Percentiles rank a stretch among this genome's conserved stretches.
Evolutionary conservation across 805 yeast genomes (phyloP).

Genomic region (Priceomyces fermenticarens): DNA sequence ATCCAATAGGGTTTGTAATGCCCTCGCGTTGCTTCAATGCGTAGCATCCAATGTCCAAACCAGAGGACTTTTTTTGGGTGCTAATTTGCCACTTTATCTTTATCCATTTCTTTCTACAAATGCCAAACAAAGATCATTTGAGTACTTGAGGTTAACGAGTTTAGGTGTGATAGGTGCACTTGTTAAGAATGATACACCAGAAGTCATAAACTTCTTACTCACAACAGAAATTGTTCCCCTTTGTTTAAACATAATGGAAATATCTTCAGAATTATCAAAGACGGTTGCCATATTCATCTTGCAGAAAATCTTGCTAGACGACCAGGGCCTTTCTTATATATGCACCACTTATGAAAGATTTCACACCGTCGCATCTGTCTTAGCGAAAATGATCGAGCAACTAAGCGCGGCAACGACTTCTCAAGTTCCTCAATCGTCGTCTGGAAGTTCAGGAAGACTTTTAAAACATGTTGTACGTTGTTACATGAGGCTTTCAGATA

Average conservation of each 20-base stretch:
- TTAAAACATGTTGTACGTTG: constrained; percentile 93
- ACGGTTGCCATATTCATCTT: constrained; percentile 96
- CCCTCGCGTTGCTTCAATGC: constrained; percentile 90
- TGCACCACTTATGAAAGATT: constrained; percentile 95
- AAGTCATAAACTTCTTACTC: constrained; percentile 84
- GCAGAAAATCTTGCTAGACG: constrained; percentile 89
- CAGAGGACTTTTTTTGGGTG: constrained; percentile 75
- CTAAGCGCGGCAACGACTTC: constrained; percentile 49
- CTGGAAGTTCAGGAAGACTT: constrained; percentile 67
- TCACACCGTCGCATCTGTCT: constrained; percentile 87
- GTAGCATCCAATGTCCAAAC: constrained; percentile 95
- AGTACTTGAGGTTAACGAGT: constrained; percentile 86
- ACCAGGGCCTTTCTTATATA: constrained; percentile 84
- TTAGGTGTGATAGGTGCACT: constrained; percentile 96
- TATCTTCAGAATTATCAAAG: constrained; percentile 87
- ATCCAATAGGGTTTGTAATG: constrained; percentile 92
- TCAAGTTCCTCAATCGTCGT: constrained; percentile 29
- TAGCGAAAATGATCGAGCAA: constrained; percentile 86
- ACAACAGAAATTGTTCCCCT: constrained; percentile 97
- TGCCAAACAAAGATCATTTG: constrained; percentile 89
- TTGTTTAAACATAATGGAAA: constrained; percentile 92
- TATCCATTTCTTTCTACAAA: constrained; percentile 93
- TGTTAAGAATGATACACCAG: constrained; percentile 93
- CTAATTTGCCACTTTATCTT: constrained; percentile 87
- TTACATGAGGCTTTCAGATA: constrained; percentile 85